Percentiles rank a stretch among this genome's conserved stretches.
Conservation (phyloP, 805 yeast species). For the Sugiyamaella mastotermitis region DNA sequence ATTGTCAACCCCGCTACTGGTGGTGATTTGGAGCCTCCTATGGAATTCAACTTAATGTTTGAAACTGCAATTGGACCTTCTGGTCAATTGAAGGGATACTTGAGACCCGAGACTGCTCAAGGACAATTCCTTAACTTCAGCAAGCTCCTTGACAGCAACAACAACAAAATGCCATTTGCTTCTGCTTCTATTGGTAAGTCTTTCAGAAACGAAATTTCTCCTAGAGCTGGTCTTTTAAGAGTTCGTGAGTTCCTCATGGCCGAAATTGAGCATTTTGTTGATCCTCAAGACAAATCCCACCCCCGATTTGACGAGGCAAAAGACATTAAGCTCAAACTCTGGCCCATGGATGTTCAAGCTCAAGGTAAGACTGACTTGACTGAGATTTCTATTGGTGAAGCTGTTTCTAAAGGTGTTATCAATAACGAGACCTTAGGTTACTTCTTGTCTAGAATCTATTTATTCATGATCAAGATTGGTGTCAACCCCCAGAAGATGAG, state of each 20-base stretch:
- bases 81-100: conserved; percentile 88
- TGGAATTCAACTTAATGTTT: conserved; percentile 96
- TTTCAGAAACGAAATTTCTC: conserved; percentile 97
- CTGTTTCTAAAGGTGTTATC: conserved; percentile 80
- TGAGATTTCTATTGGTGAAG: conserved; percentile 76
- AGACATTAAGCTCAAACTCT: conserved; percentile 65
- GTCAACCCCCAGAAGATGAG: conserved; percentile 77
- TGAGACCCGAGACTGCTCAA: conserved; percentile 99
- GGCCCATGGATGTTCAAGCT: conserved; percentile 84
- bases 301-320: conserved; percentile 70
- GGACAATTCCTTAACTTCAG: conserved; percentile 96
- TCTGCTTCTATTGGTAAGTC: conserved; percentile 98
- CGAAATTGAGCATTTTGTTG: conserved; percentile 97
- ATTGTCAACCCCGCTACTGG: conserved; percentile 91
- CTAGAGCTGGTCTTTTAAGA: conserved; percentile 94
- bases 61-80: conserved; percentile 99
- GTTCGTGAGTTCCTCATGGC: conserved; percentile 99
- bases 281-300: conserved; percentile 83
- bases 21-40: conserved; percentile 81
- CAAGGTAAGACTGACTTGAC: conserved; percentile 69
- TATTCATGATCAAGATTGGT: conserved; percentile 82
- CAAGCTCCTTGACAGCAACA: conserved; percentile 90
- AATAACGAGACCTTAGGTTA: conserved; percentile 97
- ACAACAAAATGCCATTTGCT: conserved; percentile 98
- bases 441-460: conserved; percentile 88